phyloP scores from a whole-genome alignment of 352 stramenopile genomes.

The Phytophthora cactorum region DNA sequence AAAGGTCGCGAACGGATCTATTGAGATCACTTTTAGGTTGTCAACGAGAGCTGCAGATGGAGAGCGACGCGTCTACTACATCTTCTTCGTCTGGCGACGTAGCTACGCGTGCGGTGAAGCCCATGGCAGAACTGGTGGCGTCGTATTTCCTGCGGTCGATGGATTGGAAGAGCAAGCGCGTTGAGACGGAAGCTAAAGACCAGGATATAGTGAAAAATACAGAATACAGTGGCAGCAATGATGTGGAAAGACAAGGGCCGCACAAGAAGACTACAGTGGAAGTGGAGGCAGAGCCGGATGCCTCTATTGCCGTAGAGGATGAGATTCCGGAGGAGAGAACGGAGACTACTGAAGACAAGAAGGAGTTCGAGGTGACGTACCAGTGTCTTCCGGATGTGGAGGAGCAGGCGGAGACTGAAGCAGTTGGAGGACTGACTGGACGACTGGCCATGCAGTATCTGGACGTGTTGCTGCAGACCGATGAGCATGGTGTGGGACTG shows the following conservation, averaged over 20 bases:
- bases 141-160: constrained; percentile 51
- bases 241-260: not conserved
- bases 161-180: constrained; percentile 20
- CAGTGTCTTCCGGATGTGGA: constrained; percentile 26
- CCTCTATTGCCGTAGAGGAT: not conserved
- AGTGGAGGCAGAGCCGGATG: constrained; percentile 25
- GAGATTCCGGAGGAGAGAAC: not conserved
- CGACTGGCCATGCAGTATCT: constrained; percentile 30
- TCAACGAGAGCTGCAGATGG: constrained; percentile 5
- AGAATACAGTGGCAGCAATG: not conserved
- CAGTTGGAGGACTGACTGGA: not conserved
- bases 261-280: not conserved
- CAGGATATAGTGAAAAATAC: not conserved
- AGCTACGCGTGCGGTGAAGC: not conserved
- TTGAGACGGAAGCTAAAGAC: constrained; percentile 5
- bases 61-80: constrained; percentile 8
- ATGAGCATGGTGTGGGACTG: constrained; percentile 52
- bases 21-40: constrained; percentile 9
- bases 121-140: constrained; percentile 37
- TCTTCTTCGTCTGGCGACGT: constrained; percentile 7
- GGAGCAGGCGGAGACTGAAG: not conserved
- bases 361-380: constrained; percentile 27
- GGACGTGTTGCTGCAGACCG: constrained; percentile 62
- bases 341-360: not conserved
- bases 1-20: constrained; percentile 24